These are phyloP conservation scores for Avena eriantha DNA, from an alignment of 176 grass and related monocot genomes.

Conservation along the genomic window DNA sequence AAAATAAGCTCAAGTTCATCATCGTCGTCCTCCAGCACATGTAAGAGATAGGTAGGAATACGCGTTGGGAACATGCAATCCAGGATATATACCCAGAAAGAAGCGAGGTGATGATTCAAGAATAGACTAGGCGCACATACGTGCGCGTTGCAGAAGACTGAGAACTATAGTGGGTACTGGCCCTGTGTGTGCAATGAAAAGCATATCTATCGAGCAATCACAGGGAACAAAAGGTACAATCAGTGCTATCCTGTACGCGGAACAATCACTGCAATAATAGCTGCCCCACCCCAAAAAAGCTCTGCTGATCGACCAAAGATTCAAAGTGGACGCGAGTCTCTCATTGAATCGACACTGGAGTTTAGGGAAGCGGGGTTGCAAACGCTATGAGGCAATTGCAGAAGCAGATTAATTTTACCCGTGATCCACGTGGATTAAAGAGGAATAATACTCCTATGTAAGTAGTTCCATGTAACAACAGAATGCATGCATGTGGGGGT, in stretches of 20 bases:
- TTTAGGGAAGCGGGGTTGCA: slow-evolving; percentile 15
- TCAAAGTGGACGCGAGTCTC: slow-evolving; percentile 30
- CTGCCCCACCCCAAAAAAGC: slow-evolving; percentile 45
- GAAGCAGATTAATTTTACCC: not conserved
- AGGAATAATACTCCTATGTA: not conserved
- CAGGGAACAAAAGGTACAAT: slow-evolving; percentile 59
- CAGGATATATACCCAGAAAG: slow-evolving; percentile 22
- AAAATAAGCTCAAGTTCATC: too few relatives aligned
- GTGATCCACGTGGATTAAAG: slow-evolving; percentile 1
- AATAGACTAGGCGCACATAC: slow-evolving; percentile 35
- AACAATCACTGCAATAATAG: slow-evolving; percentile 62
- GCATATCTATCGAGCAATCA: slow-evolving; percentile 43
- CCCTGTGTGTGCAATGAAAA: slow-evolving; percentile 24
- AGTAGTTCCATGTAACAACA: not conserved
- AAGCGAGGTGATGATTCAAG: slow-evolving; percentile 34
- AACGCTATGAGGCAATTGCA: not conserved
- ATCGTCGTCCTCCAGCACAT: too few relatives aligned
- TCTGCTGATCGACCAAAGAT: slow-evolving; percentile 33
- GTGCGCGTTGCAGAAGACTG: slow-evolving; percentile 43
- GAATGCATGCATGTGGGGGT: slow-evolving; percentile 15
- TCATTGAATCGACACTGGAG: slow-evolving; percentile 27
- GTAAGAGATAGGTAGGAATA: too few relatives aligned
- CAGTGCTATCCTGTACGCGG: slow-evolving; percentile 54
- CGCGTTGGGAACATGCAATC: slow-evolving; percentile 16
- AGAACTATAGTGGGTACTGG: slow-evolving; percentile 34